Evolutionary conservation across 441 rosid species (phyloP), one percentile per base, ranked within the genome.

Genomic region (Flueggea neowawraea): DNA sequence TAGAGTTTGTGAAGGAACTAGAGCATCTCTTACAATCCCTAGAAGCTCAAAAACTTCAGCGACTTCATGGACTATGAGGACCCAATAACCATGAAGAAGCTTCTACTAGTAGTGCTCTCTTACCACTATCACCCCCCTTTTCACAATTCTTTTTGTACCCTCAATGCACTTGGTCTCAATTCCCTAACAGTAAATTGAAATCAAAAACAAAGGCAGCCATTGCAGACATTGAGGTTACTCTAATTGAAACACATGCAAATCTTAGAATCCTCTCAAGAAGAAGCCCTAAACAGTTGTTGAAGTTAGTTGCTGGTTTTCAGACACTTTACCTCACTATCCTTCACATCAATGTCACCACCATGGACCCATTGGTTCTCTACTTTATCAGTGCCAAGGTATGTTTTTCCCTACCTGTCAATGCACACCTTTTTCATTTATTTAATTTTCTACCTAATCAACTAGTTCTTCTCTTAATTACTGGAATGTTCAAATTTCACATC

Each of bases 351-450:
- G 80, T 89, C 78, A 78, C 89, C 53, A 76, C 91, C 65, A 52
- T 77, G 67, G 82, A 81, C 62, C 83, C 72, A 2, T 66, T 83
- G 55, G 88, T 80, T 65, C 83, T 89, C 58, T 92, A 85, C 78
- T 85, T 93, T 58, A 86, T 92, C 73, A 89, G 91, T 74, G 82
- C 90, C 66, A 89, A 87, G 98, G 98, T 91, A 82, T 22, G 45
- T 59, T 17, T 44, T 56, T 39, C 48, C 45, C 11, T 57, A 43
- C n/a, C 41, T 36, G 41, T 36, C 28, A 0, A 22, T 22, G 28
- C 28, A 22, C 28, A 22, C 28, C 28, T 22, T 22, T 22, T 22
- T 22, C 28, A 0, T 36, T 36, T 36, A 2, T 36, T 36, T 8
- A 36, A 36, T 36, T 8, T 36, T 36, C 41, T 36, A 36, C 4